Percentiles rank a stretch among this genome's conserved stretches.
Evolutionary conservation across 352 stramenopile genomes (phyloP).

Genomic region (Pseudoperonospora humuli): DNA sequence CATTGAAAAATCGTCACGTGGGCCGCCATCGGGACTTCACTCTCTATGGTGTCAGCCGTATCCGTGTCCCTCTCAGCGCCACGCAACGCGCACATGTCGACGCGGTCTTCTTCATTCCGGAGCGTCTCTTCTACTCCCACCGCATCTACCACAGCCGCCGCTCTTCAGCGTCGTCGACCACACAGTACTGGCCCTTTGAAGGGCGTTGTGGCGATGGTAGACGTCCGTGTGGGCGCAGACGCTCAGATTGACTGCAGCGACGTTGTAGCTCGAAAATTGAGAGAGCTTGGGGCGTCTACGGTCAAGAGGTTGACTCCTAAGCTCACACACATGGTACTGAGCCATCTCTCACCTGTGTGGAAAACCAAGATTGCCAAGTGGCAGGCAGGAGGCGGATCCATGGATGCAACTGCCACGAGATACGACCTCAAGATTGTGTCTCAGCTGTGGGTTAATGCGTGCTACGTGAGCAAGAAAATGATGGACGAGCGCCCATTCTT

Average conservation of each 20-base stretch:
- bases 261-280: slow-evolving; percentile 58
- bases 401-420: slow-evolving; percentile 17
- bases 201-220: slow-evolving; percentile 63
- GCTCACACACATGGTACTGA: slow-evolving; percentile 74
- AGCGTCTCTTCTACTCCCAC: background rate
- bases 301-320: slow-evolving; percentile 56
- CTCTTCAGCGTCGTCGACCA: slow-evolving; percentile 10
- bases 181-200: slow-evolving; percentile 19
- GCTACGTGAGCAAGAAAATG: slow-evolving; percentile 56
- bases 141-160: slow-evolving; percentile 3
- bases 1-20: too few species aligned
- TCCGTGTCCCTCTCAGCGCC: slow-evolving; percentile 52
- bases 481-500: slow-evolving; percentile 74
- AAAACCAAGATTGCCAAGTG: slow-evolving; percentile 70
- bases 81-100: too few species aligned
- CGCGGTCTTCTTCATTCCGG: too few species aligned
- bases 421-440: slow-evolving; percentile 67
- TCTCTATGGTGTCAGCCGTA: slow-evolving; percentile 60
- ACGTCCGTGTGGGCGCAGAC: slow-evolving; percentile 60
- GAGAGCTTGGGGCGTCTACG: slow-evolving; percentile 54
- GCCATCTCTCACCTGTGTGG: slow-evolving; percentile 52
- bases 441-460: slow-evolving; percentile 79
- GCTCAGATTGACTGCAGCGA: slow-evolving; percentile 76
- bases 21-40: too few species aligned
- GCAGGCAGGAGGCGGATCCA: slow-evolving; percentile 32